Percentiles rank a stretch among this genome's conserved stretches.
Evolutionary conservation across 208 protist genomes (phyloP).

Genomic region (Borovskyia barvae): DNA sequence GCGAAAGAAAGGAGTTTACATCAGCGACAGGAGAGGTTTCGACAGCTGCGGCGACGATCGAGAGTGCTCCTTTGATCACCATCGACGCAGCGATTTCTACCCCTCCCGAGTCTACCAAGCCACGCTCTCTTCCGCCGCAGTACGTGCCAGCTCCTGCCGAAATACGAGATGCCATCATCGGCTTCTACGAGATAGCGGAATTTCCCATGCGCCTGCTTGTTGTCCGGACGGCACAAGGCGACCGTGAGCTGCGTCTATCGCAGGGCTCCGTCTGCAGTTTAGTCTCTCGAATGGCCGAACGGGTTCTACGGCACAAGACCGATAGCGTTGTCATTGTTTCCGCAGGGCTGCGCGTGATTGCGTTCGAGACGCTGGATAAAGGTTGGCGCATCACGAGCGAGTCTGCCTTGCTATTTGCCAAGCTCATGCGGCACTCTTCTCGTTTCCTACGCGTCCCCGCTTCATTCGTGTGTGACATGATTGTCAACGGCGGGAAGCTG

Average conservation of each 20-base stretch:
- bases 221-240: conserved; percentile 63
- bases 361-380: conserved; percentile 63
- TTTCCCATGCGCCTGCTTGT: conserved; percentile 67
- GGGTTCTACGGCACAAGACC: conserved; percentile 61
- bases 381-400: conserved; percentile 80
- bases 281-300: conserved; percentile 47
- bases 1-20: conserved; percentile 23
- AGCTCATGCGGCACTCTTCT: conserved; percentile 55
- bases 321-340: conserved; percentile 71
- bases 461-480: conserved; percentile 47
- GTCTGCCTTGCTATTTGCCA: conserved; percentile 62
- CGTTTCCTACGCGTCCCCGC: conserved; percentile 55
- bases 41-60: not conserved
- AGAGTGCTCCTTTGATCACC: not conserved
- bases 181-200: conserved; percentile 48
- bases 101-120: conserved; percentile 2
- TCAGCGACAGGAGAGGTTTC: too few relatives aligned
- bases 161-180: conserved; percentile 35
- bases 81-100: conserved; percentile 2
- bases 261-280: conserved; percentile 56
- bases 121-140: conserved; percentile 51
- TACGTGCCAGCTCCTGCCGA: conserved; percentile 48
- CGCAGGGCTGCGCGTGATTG: conserved; percentile 72
- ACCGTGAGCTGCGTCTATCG: conserved; percentile 60
- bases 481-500: conserved; percentile 51